phyloP scores from a whole-genome alignment of 441 rosid species.

The Croton setiger region DNA sequence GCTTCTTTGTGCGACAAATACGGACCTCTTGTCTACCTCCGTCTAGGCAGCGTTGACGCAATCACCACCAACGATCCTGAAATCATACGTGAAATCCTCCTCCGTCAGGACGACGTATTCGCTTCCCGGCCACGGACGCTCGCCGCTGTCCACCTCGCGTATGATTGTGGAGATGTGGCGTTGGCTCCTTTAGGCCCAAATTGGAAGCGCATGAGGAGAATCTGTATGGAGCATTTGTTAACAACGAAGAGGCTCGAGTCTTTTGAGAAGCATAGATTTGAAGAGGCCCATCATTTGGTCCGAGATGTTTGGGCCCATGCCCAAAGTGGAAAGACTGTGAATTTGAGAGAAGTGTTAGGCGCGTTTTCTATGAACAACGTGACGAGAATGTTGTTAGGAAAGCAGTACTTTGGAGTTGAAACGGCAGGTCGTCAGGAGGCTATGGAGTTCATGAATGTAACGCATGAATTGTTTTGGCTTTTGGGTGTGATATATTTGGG shows the following conservation, averaged over 20 bases:
- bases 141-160: slow-evolving; percentile 72
- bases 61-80: slow-evolving; percentile 78
- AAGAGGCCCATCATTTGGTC: slow-evolving; percentile 49
- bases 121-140: slow-evolving; percentile 79
- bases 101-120: slow-evolving; percentile 67
- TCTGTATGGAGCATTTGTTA: slow-evolving; percentile 65
- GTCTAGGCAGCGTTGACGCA: slow-evolving; percentile 62
- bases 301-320: slow-evolving; percentile 38
- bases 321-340: slow-evolving; percentile 33
- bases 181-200: slow-evolving; percentile 73
- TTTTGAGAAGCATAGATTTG: slow-evolving; percentile 38
- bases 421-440: slow-evolving; percentile 62
- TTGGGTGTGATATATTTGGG: slow-evolving; percentile 80
- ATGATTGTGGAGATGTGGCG: slow-evolving; percentile 74
- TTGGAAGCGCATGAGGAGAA: slow-evolving; percentile 68
- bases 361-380: slow-evolving; percentile 91
- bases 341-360: slow-evolving; percentile 69
- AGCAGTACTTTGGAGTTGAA: slow-evolving; percentile 68
- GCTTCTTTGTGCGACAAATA: slow-evolving; percentile 60
- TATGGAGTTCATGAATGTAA: slow-evolving; percentile 77
- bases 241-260: slow-evolving; percentile 54
- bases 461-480: slow-evolving; percentile 67
- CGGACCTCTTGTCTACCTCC: slow-evolving; percentile 77
- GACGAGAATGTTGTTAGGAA: slow-evolving; percentile 79
- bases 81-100: slow-evolving; percentile 60